Base-by-base conservation (phyloP, 2,329 filamentous ascomycete species). In the Fusarium sp. region DNA sequence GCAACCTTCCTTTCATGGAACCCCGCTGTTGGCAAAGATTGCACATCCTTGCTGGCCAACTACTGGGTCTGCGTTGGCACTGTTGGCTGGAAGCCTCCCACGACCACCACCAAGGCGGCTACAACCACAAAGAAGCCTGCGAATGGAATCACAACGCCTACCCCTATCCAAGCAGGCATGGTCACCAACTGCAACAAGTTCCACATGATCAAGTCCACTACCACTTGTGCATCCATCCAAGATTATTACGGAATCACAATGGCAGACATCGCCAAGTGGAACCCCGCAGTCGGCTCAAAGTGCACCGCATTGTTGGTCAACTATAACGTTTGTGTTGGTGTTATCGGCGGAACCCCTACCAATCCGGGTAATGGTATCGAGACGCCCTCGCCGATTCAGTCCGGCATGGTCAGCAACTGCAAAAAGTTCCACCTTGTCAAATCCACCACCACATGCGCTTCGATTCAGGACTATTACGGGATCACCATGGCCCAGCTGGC, bases 371-470 rank as follows among this genome's bases (percentile, higher is more conserved):
- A 59, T 14, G 71, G 68, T 1, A 66, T 76, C 31, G 33, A 66
- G 1, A 78, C 75, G 5, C 76, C 77, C 0, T 69, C 70, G 7
- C 76, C 78, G 2, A 75, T 65, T 7, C 76, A 78, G 56, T 57
- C 70, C 1, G 73, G 71, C 36, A 77, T 79, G 71, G 69, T 72
- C 6, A 57, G 55, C 8, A 76, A 75, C 60, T 79, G 77, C 25
- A 69, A 77, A 11, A 74, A 65, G 36, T 79, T 78, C 51, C 65
- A 77, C 53, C 49, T 65, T 2, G 62, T 78, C 0, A 31, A 31
- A 11, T 34, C 66, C 8, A 44, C 34, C 9, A 38, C 34, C n/a
- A 38, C 34, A 5, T 38, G 34, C 10, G 29, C 29, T 31, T 31
- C 29, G 10, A 31, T 31, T 31, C 29, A 31, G 29, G 10, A 31